Base-by-base conservation (phyloP, 192 early-diverging fungal genomes). In the Spizellomyces punctatus region DNA sequence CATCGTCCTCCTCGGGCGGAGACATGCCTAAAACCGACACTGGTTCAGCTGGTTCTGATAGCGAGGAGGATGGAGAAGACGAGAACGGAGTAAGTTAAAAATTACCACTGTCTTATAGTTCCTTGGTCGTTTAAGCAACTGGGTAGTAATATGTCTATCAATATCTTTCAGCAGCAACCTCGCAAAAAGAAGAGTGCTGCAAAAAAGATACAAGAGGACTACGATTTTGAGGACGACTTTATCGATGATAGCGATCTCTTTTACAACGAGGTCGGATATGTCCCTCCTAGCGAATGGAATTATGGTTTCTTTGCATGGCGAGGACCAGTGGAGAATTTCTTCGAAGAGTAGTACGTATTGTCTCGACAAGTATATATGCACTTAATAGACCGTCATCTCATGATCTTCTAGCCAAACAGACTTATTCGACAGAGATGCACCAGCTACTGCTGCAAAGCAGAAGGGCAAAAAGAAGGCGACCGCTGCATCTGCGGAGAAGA, bases 211-310 rank as follows among this genome's bases (percentile, higher is more conserved):
- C 14, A 78, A 27, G 69, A 76, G 22, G 75, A 79, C 6, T 84
- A 84, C 71, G 82, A 84, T 63, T 58, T 79, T 17, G 76, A 84
- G 41, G 83, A 84, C 64, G 80, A 79, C 56, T 84, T 84, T 64
- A 84, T 84, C 47, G 83, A 84, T 58, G 83, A 84, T 63, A 68
- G 52, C 6, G 83, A 84, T 21, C 50, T 81, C 45, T 77, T 75
- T 50, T 64, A 55, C 19, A 45, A 57, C 21, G 78, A 65, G 45
- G 62, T 63, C n/a, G 54, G 46, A 36, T 19, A 57, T 9, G 22
- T 50, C 10, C 36, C 57, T 16, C 70, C 72, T 10, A 22, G 45
- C 16, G 45, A 49, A 9, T 76, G 69, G 72, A 55, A 54, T 19
- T 54, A n/a, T 42, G 42, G 59, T 41, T 61, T 61, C 36, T 19